Evolutionary conservation across 148 eudicot species (phyloP).

Genomic region (Vaccinium darrowii): DNA sequence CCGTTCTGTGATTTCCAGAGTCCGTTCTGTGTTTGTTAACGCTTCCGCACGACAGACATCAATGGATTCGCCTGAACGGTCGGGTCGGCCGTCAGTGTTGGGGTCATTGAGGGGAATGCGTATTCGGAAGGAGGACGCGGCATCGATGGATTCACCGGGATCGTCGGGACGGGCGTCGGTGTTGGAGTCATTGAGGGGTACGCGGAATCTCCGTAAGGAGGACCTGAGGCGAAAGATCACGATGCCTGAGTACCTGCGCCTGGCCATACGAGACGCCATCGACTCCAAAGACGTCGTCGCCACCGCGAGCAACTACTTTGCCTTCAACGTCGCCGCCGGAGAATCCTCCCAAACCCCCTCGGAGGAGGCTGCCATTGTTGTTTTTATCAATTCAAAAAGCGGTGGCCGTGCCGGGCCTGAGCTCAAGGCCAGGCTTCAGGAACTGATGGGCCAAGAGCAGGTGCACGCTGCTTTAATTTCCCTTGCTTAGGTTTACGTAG

Average conservation of each 20-base stretch:
- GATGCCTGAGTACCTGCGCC: constrained; percentile 57
- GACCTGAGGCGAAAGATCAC: constrained; percentile 41
- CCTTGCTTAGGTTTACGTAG: no score
- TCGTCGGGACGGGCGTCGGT: constrained; percentile 49
- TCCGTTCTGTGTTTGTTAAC: no score
- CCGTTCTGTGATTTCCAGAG: no score
- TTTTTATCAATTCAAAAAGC: constrained; percentile 77
- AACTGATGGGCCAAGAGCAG: constrained; percentile 86
- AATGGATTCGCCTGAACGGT: no score
- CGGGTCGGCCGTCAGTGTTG: no score
- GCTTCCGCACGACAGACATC: no score
- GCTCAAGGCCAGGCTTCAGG: constrained; percentile 61
- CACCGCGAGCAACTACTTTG: constrained; percentile 27
- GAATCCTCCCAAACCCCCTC: constrained; percentile 24
- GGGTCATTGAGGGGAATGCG: no score
- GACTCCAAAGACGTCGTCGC: constrained; percentile 28
- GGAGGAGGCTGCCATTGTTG: constrained; percentile 61
- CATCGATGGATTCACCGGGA: constrained; percentile 30
- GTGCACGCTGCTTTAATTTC: constrained; percentile 22
- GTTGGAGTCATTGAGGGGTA: constrained; percentile 55
- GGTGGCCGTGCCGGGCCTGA: constrained; percentile 88
- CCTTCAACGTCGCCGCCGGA: constrained; percentile 29
- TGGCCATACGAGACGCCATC: constrained; percentile 57
- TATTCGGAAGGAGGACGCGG: no score
- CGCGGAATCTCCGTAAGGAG: constrained; percentile 41